A percentile compares a stretch with the other conserved stretches of the same genome.
phyloP scores from a whole-genome alignment of 805 yeast species.

The Kodamaea fukazawae region DNA sequence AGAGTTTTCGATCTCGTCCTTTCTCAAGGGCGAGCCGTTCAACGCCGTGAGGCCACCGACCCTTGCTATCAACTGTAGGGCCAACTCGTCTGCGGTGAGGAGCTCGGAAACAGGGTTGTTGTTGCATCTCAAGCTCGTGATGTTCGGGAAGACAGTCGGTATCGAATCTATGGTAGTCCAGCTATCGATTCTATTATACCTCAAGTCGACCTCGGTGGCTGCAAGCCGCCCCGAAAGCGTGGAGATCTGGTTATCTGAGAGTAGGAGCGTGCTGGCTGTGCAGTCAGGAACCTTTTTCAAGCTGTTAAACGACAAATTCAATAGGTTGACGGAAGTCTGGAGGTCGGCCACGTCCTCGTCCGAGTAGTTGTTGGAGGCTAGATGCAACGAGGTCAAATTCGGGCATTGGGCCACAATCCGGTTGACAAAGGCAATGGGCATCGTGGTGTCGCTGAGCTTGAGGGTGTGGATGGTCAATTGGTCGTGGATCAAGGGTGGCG shows the following conservation, averaged over 20 bases:
- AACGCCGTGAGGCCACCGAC: slow-evolving; percentile 34
- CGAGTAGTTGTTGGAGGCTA: slow-evolving; percentile 34
- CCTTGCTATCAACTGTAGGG: slow-evolving; percentile 47
- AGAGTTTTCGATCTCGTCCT: slow-evolving; percentile 54
- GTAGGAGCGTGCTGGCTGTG: slow-evolving; percentile 17
- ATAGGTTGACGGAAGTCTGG: slow-evolving; percentile 16
- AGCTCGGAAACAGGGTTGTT: slow-evolving; percentile 49
- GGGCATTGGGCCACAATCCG: slow-evolving; percentile 35
- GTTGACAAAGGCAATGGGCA: slow-evolving; percentile 16
- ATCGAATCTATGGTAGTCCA: slow-evolving; percentile 54
- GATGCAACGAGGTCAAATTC: slow-evolving; percentile 25
- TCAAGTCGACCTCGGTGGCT: slow-evolving; percentile 41
- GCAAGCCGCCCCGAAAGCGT: slow-evolving; percentile 3
- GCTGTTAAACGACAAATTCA: slow-evolving; percentile 42
- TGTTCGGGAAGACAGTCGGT: slow-evolving; percentile 32
- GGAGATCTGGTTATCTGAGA: slow-evolving; percentile 37
- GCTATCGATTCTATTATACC: slow-evolving; percentile 44
- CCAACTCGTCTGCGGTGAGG: slow-evolving; percentile 29
- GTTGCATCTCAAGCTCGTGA: slow-evolving; percentile 47
- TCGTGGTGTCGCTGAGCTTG: slow-evolving; percentile 26
- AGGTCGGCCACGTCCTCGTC: slow-evolving; percentile 17
- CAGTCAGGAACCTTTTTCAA: slow-evolving; percentile 28
- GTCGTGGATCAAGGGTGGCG: no score
- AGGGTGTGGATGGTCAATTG: slow-evolving; percentile 10
- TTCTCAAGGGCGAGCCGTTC: slow-evolving; percentile 55